Conservation (phyloP, 2,329 filamentous ascomycete species). For the Colletotrichum sp. region DNA sequence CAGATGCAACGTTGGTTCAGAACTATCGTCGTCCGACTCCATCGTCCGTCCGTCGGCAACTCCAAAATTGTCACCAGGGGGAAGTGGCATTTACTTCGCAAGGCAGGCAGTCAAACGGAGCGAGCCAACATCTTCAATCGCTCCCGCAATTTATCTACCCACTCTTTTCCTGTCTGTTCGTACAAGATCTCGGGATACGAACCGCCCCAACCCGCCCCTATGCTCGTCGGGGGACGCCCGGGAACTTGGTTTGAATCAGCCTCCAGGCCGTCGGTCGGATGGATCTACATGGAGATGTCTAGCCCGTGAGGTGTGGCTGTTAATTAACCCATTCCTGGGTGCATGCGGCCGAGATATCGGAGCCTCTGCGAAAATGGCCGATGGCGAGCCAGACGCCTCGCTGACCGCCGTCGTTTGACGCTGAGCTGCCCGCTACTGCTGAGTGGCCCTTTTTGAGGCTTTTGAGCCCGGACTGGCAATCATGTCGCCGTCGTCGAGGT, state of each 20-base stretch:
- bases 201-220: neutral
- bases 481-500: neutral
- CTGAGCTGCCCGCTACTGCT: neutral
- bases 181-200: neutral
- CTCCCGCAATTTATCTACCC: neutral
- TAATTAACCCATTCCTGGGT: conserved; percentile 6
- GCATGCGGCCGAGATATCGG: conserved; percentile 5
- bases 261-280: conserved; percentile 1
- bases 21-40: neutral
- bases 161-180: neutral
- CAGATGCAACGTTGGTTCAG: neutral
- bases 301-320: conserved; percentile 1
- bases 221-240: neutral
- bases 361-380: conserved; percentile 7
- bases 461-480: neutral
- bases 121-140: neutral
- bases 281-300: neutral
- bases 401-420: conserved; percentile 2
- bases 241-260: neutral
- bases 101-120: neutral
- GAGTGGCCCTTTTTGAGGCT: neutral
- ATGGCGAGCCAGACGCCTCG: neutral
- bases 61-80: neutral
- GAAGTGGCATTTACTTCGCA: neutral
- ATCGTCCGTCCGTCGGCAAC: neutral